These are phyloP conservation scores for Dimocarpus longan DNA, from an alignment of 345 rosid genomes.

Conservation along the genomic window DNA sequence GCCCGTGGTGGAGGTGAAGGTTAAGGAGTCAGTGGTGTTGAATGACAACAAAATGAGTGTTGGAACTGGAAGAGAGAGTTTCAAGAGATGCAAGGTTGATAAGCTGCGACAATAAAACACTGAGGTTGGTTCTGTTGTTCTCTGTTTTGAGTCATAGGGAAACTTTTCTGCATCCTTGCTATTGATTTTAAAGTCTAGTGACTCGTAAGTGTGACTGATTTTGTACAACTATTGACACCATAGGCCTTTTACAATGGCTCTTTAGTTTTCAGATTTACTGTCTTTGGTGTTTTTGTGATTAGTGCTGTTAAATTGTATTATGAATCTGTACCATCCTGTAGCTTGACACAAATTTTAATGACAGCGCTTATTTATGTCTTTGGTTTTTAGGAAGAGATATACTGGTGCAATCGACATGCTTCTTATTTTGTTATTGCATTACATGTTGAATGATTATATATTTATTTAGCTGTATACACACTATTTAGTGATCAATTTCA, in stretches of 20 bases:
- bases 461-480: neutral
- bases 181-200: neutral
- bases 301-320: neutral
- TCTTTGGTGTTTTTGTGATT: neutral
- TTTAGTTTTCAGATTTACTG: neutral
- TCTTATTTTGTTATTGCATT: neutral
- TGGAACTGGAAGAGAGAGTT: too few species aligned
- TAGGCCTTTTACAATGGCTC: too few species aligned
- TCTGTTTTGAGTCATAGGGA: too few species aligned
- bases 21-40: too few species aligned
- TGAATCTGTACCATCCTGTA: too few species aligned
- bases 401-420: neutral
- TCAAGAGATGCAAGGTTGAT: too few species aligned
- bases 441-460: slow-evolving; percentile 9
- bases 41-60: too few species aligned
- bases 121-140: too few species aligned
- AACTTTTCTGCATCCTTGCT: neutral
- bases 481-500: neutral
- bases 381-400: too few species aligned
- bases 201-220: neutral
- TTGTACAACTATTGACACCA: neutral
- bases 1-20: too few species aligned
- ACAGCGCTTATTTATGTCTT: too few species aligned
- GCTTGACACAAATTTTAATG: neutral
- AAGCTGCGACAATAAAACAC: too few species aligned